phyloP scores from a whole-genome alignment of 2,329 filamentous ascomycete species.

The Phialemoniopsis sp. region DNA sequence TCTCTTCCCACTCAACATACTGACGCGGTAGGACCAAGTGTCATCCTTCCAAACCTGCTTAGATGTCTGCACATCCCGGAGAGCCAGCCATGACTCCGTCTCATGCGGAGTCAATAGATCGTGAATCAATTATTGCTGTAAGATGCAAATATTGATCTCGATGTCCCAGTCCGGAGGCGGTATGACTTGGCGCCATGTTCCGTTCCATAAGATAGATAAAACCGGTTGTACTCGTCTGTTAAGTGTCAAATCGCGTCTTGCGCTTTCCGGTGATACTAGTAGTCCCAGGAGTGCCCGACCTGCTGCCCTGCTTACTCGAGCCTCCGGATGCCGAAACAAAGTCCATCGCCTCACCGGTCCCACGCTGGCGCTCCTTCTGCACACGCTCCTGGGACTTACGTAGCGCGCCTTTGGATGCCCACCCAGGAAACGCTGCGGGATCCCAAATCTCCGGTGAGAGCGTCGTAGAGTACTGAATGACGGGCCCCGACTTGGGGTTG shows the following conservation, averaged over 20 bases:
- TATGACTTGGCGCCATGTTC: too few relatives aligned
- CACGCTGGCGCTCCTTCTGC: conserved; percentile 38
- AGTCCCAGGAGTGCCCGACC: conserved; percentile 20
- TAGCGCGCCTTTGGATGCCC: conserved; percentile 47
- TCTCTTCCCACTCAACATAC: too few relatives aligned
- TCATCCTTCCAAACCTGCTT: too few relatives aligned
- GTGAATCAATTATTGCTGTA: too few relatives aligned
- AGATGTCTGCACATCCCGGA: too few relatives aligned
- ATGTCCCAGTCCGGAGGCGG: too few relatives aligned
- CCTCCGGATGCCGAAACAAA: conserved; percentile 37
- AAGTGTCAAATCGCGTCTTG: conserved; percentile 28
- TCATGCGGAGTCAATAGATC: too few relatives aligned
- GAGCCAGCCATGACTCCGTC: too few relatives aligned
- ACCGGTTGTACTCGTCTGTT: conserved; percentile 4
- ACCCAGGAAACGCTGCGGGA: conserved; percentile 48
- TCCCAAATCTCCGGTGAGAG: conserved; percentile 54
- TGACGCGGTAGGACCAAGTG: too few relatives aligned
- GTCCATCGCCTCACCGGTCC: conserved; percentile 38
- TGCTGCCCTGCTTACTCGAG: conserved; percentile 20
- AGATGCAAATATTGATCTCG: too few relatives aligned
- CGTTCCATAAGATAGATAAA: too few relatives aligned
- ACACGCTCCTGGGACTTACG: conserved; percentile 41
- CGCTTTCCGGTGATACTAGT: conserved; percentile 16
- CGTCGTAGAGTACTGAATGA: conserved; percentile 64
- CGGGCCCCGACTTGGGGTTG: background rate